phyloP scores from a whole-genome alignment of 176 grass and related monocot genomes.

The Themeda triandra region DNA sequence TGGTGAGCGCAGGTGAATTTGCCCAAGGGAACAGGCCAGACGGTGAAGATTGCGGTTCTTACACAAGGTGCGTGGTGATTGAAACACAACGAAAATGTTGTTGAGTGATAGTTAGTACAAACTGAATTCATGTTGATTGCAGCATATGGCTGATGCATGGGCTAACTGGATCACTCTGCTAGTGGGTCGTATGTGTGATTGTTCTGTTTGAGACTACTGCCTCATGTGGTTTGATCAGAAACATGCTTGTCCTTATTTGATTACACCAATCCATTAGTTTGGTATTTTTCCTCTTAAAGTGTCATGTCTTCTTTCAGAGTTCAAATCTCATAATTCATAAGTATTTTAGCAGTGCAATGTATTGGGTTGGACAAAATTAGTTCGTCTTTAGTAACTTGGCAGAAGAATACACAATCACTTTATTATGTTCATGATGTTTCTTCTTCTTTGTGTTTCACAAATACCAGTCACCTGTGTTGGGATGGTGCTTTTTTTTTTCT shows the following conservation, averaged over 20 bases:
- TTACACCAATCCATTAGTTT: neutral
- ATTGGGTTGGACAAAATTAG: neutral
- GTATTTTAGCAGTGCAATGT: too few species aligned
- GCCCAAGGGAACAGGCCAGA: slow-evolving; percentile 91
- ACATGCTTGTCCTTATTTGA: neutral
- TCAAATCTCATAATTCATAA: too few species aligned
- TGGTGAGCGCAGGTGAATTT: slow-evolving; percentile 75
- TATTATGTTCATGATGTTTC: slow-evolving; percentile 8
- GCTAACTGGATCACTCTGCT: neutral
- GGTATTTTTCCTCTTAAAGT: neutral
- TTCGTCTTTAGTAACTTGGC: neutral
- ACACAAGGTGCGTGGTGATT: slow-evolving; percentile 56
- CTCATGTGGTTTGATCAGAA: neutral
- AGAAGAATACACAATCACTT: neutral
- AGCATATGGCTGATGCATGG: neutral
- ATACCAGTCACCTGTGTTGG: neutral
- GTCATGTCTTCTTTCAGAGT: neutral
- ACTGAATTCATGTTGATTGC: neutral
- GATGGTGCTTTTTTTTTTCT: neutral
- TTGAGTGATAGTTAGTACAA: neutral
- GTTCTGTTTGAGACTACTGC: neutral
- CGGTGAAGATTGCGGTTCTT: slow-evolving; percentile 85
- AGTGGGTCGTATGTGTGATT: neutral
- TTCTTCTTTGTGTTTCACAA: neutral
- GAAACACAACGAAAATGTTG: neutral